Percentiles rank a stretch among this genome's conserved stretches.
phyloP scores from a whole-genome alignment of 2,329 filamentous ascomycete species.

The Cercospora zeina region DNA sequence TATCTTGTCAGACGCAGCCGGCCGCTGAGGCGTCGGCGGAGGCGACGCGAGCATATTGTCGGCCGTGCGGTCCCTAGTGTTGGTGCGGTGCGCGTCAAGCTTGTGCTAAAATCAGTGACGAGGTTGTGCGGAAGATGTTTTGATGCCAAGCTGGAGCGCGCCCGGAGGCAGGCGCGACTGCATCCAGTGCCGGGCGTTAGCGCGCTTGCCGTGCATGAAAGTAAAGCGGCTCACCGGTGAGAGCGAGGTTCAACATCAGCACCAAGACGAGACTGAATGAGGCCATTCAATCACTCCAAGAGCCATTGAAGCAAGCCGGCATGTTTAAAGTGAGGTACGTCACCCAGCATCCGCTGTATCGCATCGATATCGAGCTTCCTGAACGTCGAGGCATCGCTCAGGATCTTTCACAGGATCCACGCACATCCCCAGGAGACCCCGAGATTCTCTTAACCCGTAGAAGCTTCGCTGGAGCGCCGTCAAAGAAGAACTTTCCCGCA shows the following conservation, averaged over 20 bases:
- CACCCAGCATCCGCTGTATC: neutral
- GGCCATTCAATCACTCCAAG: neutral
- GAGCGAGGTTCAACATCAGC: neutral
- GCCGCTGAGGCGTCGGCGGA: neutral
- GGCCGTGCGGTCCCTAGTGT: neutral
- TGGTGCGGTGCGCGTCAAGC: neutral
- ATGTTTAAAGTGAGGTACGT: neutral
- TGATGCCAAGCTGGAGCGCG: neutral
- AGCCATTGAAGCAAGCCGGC: neutral
- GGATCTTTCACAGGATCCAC: neutral
- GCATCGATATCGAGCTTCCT: neutral
- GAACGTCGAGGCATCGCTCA: neutral
- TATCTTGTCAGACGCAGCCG: neutral
- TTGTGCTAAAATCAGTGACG: neutral
- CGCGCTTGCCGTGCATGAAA: slow-evolving; percentile 5
- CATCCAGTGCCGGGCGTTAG: neutral
- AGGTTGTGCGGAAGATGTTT: neutral
- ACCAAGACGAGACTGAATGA: neutral
- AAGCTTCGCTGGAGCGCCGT: neutral
- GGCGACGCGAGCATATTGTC: neutral
- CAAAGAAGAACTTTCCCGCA: neutral
- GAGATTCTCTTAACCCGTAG: neutral
- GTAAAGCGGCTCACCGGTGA: neutral
- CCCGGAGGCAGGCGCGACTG: neutral
- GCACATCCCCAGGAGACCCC: neutral